phyloP scores from a whole-genome alignment of 2,329 filamentous ascomycete genomes.

The Hymenoscyphus repandus region DNA sequence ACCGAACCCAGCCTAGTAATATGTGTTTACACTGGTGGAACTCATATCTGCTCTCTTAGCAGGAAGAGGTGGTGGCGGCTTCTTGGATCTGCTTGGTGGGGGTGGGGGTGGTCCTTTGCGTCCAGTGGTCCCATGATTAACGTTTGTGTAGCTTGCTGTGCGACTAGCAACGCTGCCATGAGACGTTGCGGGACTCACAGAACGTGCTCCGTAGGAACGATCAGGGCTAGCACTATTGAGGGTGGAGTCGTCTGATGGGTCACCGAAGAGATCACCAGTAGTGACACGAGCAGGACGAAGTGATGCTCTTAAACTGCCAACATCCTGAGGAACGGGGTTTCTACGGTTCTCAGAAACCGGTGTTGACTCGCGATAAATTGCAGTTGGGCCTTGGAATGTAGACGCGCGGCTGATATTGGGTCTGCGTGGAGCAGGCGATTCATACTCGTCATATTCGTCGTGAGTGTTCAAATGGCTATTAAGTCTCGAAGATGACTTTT shows the following conservation, averaged over 20 bases:
- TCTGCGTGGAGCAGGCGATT: constrained; percentile 36
- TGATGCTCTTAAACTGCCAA: constrained; percentile 35
- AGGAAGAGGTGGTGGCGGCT: constrained; percentile 59
- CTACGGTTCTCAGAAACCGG: constrained; percentile 45
- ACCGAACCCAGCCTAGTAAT: constrained; percentile 7
- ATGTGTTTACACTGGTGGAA: constrained; percentile 18
- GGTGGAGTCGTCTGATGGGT: constrained; percentile 44
- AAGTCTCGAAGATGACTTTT: constrained; percentile 13
- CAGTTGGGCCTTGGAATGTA: constrained; percentile 54
- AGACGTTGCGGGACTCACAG: constrained; percentile 48
- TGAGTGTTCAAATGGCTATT: constrained; percentile 18
- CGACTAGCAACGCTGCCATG: constrained; percentile 46
- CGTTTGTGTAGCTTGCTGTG: constrained; percentile 43
- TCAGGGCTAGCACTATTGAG: constrained; percentile 45
- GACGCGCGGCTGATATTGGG: constrained; percentile 45
- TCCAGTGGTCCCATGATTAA: constrained; percentile 28
- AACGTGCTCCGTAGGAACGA: constrained; percentile 41
- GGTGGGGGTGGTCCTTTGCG: constrained; percentile 57
- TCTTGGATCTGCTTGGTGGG: constrained; percentile 57
- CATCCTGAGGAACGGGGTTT: constrained; percentile 43
- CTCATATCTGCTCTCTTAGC: constrained; percentile 48
- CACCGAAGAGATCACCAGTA: constrained; percentile 42
- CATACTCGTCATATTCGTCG: constrained; percentile 26
- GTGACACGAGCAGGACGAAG: constrained; percentile 30
- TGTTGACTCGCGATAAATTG: constrained; percentile 45